These are phyloP conservation scores for Teratosphaeria epicoccoides DNA, from an alignment of 2,329 filamentous ascomycete species.

Conservation along the genomic window DNA sequence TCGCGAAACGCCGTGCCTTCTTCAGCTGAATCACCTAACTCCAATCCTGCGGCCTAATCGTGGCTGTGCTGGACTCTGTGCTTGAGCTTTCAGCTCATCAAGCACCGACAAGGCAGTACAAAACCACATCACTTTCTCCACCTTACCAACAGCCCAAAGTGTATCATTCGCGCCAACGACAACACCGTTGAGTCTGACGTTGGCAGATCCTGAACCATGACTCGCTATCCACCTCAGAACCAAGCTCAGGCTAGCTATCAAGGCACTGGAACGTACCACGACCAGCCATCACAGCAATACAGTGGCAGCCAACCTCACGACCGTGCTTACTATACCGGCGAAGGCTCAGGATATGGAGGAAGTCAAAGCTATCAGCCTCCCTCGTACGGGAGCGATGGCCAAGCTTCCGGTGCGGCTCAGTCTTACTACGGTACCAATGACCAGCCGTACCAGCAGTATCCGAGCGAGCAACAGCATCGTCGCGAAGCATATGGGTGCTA, in stretches of 20 bases:
- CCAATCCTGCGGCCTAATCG: neutral
- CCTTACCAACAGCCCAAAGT: neutral
- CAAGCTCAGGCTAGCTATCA: conserved; percentile 3
- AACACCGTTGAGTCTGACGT: neutral
- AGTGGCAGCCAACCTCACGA: conserved; percentile 1
- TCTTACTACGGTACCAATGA: conserved; percentile 21
- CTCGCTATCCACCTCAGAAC: conserved; percentile 9
- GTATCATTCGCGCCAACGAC: too few species aligned
- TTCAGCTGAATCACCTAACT: too few species aligned
- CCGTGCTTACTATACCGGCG: conserved; percentile 2
- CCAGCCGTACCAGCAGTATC: conserved; percentile 5
- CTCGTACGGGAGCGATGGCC: conserved; percentile 2
- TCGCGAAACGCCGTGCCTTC: too few species aligned
- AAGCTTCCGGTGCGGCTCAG: conserved; percentile 12
- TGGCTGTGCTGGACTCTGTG: neutral
- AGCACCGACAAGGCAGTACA: neutral
- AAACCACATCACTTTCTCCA: neutral
- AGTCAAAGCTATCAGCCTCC: neutral
- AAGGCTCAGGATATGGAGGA: conserved; percentile 3
- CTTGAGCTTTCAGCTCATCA: neutral
- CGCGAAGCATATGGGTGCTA: conserved; percentile 4
- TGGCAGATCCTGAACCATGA: conserved; percentile 4
- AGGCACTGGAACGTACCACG: conserved; percentile 4
- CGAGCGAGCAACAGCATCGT: neutral
- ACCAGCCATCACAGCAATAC: conserved; percentile 3